Base-by-base conservation (phyloP, 2,329 filamentous ascomycete species). In the Sarocladium brachiariae region DNA sequence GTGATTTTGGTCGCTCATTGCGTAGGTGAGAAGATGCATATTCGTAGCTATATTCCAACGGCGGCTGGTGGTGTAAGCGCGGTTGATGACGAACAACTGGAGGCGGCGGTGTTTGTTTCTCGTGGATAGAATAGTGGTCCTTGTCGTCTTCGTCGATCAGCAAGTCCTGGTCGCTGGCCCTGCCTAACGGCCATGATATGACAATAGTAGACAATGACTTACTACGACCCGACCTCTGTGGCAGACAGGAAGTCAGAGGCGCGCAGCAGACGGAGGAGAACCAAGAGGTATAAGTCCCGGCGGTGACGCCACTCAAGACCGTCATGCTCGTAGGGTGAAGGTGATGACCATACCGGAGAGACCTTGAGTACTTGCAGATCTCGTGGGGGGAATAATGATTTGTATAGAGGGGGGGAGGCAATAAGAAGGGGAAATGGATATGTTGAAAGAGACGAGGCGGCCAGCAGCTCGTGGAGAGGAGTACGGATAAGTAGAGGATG, bases 231-330 rank as follows among this genome's bases (percentile, higher is more conserved):
- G 63, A 58, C 63, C 67, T 69, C 56, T 71, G 66, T 53, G 69
- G 65, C 47, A 65, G 55, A 51, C 65, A 65, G 58, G 66, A 66
- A 51, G 63, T 59, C 54, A 68, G 59, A 54, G 70, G 67, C 55
- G 61, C 60, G 59, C 74, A 77, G 59, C 75, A 64, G 55, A 77
- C 55, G 52, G 68, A 70, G 55, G 68, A 66, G 53, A 77, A 66
- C 72, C 74, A 78, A 54, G 73, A 73, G 53, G 27, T 49, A 31
- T 49, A 37, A 47, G 37, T 34, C 21, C 37, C 48, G 23, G 48
- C 33, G 11, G 33, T 14, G 30, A 25, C 34, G 27, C 48, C 48
- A 50, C 16, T 39, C 48, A 34, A 50, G 21, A 50, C 48, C 48
- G 37, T 50, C 31, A 31, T 50, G 48, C 33, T 50, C 24, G 33